Evolutionary conservation across 306 rosid genomes (phyloP), one percentile per base, ranked within the genome.

Genomic region (Rosa chinensis): DNA sequence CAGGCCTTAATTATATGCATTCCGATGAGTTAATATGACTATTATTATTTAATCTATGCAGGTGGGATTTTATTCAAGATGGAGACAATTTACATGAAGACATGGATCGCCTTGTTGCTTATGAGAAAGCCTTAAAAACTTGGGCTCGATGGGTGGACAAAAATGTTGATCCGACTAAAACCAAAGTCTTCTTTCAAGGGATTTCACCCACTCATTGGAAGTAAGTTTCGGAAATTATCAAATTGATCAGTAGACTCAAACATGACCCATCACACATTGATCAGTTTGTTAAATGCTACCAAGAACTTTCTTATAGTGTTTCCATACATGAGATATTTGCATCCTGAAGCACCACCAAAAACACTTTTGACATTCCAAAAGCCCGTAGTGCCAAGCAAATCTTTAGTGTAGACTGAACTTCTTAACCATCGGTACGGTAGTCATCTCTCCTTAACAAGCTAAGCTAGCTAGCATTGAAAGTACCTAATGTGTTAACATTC

Each of bases 121-220:
- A 58, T 61, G 17, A 86, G 73, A 76, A 67, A 70, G 84, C 70
- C 7, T 61, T 76, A 3, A 67, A 14, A 8, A 81, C 87, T 1
- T 86, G 87, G 89, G 78, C 84, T 13, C 3, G 12, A 17, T 76
- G 87, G 87, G 87, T 79, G 40, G 82, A 86, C 37, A 18, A 43
- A 28, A 83, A 72, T 63, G 66, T 81, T 35, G 85, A 81, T 66
- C 45, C 55, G 16, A 16, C 61, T 12, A 78, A 53, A 72, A 81
- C 85, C 61, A 21, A 66, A 28, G 85, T 76, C 52, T 78, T 81
- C 82, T 84, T 78, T 72, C 76, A 79, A 44, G 77, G 85, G 23
- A 73, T 78, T 62, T 84, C 87, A 32, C 84, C 78, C 2, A 48
- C 50, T 39, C 89, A 86, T 81, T 20, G 1, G 23, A 74, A 83